A percentile compares a stretch with the other conserved stretches of the same genome.
Evolutionary conservation across 1,284 basidiomycete genomes (phyloP).

Genomic region (Ceratobasidium sp.): DNA sequence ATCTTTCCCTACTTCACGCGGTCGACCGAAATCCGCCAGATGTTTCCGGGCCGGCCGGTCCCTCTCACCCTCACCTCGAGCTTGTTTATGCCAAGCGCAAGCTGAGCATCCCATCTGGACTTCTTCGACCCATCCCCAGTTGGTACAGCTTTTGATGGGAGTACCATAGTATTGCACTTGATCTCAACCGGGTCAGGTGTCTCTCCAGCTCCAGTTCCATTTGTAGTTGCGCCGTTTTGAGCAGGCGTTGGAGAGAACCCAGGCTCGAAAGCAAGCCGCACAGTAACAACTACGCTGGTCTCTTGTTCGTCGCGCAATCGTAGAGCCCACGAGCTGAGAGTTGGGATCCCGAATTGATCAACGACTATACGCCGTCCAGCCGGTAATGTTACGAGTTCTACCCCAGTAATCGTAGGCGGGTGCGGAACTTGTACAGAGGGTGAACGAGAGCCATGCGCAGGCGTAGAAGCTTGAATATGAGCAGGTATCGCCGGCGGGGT

Average conservation of each 20-base stretch:
- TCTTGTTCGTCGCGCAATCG: slow-evolving; percentile 7
- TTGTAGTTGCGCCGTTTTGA: slow-evolving; percentile 19
- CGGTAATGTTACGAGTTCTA: slow-evolving; percentile 24
- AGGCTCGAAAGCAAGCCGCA: slow-evolving; percentile 14
- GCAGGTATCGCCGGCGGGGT: slow-evolving; percentile 28
- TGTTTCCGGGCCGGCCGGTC: slow-evolving; percentile 22
- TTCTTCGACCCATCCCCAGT: slow-evolving; percentile 2
- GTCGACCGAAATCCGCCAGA: slow-evolving; percentile 40
- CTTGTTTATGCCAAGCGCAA: slow-evolving; percentile 33
- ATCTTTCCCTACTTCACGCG: neutral
- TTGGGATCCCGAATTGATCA: slow-evolving; percentile 12
- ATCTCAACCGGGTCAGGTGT: slow-evolving; percentile 36
- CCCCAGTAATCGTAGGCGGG: slow-evolving; percentile 14
- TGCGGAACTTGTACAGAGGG: slow-evolving; percentile 40
- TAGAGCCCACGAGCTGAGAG: slow-evolving; percentile 30
- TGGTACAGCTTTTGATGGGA: slow-evolving; percentile 14
- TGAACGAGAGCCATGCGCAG: slow-evolving; percentile 32
- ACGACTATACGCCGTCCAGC: slow-evolving; percentile 14
- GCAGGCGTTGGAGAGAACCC: slow-evolving; percentile 5
- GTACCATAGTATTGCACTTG: slow-evolving; percentile 21
- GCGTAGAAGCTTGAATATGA: slow-evolving; percentile 30
- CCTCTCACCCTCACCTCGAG: slow-evolving; percentile 45
- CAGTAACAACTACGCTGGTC: slow-evolving; percentile 10
- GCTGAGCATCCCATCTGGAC: slow-evolving; percentile 43
- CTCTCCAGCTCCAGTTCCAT: slow-evolving; percentile 3